Evolutionary conservation across 2,329 filamentous ascomycete species (phyloP).

Genomic region (Alternaria alternata): DNA sequence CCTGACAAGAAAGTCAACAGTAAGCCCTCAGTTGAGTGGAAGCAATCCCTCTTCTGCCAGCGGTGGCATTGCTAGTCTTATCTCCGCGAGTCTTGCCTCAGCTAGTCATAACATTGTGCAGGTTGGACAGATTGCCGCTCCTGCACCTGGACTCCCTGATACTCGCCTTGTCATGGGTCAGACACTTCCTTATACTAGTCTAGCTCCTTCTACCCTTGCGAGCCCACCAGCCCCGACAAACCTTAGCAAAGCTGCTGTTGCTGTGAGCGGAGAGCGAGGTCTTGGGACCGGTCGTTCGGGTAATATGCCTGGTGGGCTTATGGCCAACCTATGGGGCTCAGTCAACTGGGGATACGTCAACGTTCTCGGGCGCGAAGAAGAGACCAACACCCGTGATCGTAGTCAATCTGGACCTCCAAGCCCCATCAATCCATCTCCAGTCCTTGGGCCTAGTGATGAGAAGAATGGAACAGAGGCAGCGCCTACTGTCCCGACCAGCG

Average conservation of each 20-base stretch:
- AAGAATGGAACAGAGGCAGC: conserved; percentile 21
- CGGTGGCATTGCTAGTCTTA: conserved; percentile 81
- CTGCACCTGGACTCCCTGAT: conserved; percentile 47
- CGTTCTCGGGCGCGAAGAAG: conserved; percentile 64
- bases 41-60: conserved; percentile 57
- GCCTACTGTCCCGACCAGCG: conserved; percentile 20
- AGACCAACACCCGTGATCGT: conserved; percentile 43
- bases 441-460: conserved; percentile 30
- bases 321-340: conserved; percentile 95
- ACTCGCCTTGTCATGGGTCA: conserved; percentile 48
- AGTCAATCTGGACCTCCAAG: conserved; percentile 48
- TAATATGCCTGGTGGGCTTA: conserved; percentile 80
- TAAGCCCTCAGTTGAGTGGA: conserved; percentile 57
- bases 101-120: conserved; percentile 82
- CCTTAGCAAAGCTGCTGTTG: conserved; percentile 84
- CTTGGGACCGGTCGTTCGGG: conserved; percentile 69
- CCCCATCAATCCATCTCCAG: conserved; percentile 35
- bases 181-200: conserved; percentile 66
- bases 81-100: conserved; percentile 76
- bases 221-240: conserved; percentile 85
- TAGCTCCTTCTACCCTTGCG: conserved; percentile 84
- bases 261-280: conserved; percentile 79
- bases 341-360: conserved; percentile 79
- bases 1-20: conserved; percentile 79
- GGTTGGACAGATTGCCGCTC: conserved; percentile 60